Base-by-base conservation (phyloP, 495 filamentous ascomycete genomes). In the Penicillium flavigenum region DNA sequence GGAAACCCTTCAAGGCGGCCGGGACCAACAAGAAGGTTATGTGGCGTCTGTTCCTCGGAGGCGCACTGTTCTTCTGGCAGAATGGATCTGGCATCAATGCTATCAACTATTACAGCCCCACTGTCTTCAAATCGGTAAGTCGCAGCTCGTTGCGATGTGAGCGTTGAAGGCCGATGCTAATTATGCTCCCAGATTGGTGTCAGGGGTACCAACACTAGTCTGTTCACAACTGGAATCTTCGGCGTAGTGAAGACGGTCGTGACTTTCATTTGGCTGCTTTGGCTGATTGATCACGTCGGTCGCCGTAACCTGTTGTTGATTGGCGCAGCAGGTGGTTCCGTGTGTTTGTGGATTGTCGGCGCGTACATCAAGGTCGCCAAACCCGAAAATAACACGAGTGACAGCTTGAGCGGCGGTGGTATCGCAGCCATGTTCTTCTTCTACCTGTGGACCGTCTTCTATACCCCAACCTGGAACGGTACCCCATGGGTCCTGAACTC, bases 271-370 rank as follows among this genome's bases (percentile, higher is more conserved):
- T 90, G 87, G 80, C 51, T 91, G 7, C 64, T 88, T 38, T 90
- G 86, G 62, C 78, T 87, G 60, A 88, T 86, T 52, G 89, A 93
- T 65, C 83, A 80, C 2, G 76, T 91, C 7, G 89, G 89, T 20
- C 81, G 89, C 4, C 81, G 86, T 4, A 77, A 81, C 39, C 81
- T 87, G 38, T 81, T 95, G n/a, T 75, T 92, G 51, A 81, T 83
- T 74, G 91, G 89, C 19, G 85, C 83, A 7, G 78, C 86, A 46
- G 88, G 85, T 20, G 86, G 87, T 64, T 85, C 81, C 6, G 68
- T 88, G 48, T 83, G 81, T 62, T 85, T 91, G 81, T 87, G 88
- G 75, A 88, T 92, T 58, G 86, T 92, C 51, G 88, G 89, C n/a
- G 74, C 71, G 1, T 78, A 78, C 70, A 81, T 95, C 58, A 88